phyloP scores from a whole-genome alignment of 108 stramenopile genomes.

The Pelagomonas calceolata region DNA sequence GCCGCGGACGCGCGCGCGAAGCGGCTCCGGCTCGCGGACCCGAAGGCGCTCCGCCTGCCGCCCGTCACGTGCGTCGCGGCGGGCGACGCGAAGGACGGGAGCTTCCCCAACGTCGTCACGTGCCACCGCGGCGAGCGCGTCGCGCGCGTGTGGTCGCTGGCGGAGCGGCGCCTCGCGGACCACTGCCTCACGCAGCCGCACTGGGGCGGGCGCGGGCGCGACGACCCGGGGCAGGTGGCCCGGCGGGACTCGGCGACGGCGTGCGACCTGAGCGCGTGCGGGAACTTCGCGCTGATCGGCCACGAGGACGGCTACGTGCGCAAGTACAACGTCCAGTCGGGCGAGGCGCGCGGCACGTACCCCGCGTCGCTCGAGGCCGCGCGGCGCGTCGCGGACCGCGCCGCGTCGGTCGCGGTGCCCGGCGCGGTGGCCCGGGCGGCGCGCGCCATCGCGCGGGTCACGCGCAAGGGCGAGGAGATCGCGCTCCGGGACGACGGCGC shows the following conservation, averaged over 20 bases:
- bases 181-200: slow-evolving; percentile 13
- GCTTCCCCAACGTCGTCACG: slow-evolving; percentile 29
- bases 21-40: neutral
- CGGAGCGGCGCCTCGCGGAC: slow-evolving; percentile 7
- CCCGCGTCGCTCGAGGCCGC: slow-evolving; percentile 21
- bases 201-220: slow-evolving; percentile 12
- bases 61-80: slow-evolving; percentile 29
- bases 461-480: neutral
- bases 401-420: slow-evolving; percentile 3
- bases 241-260: neutral
- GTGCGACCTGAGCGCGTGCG: slow-evolving; percentile 17
- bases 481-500: neutral
- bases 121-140: slow-evolving; percentile 7
- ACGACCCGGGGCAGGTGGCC: slow-evolving; percentile 11
- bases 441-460: neutral
- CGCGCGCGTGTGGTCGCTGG: slow-evolving; percentile 10
- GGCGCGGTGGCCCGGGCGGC: neutral
- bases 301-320: slow-evolving; percentile 77
- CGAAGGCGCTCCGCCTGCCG: slow-evolving; percentile 19
- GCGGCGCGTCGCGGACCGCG: neutral
- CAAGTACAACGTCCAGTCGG: slow-evolving; percentile 90
- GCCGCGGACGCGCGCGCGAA: slow-evolving; percentile 8
- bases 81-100: slow-evolving; percentile 10
- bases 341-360: slow-evolving; percentile 65
- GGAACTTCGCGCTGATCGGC: slow-evolving; percentile 79